Evolutionary conservation across 371 early-diverging fungal species (phyloP).

Genomic region (Circinella minor): DNA sequence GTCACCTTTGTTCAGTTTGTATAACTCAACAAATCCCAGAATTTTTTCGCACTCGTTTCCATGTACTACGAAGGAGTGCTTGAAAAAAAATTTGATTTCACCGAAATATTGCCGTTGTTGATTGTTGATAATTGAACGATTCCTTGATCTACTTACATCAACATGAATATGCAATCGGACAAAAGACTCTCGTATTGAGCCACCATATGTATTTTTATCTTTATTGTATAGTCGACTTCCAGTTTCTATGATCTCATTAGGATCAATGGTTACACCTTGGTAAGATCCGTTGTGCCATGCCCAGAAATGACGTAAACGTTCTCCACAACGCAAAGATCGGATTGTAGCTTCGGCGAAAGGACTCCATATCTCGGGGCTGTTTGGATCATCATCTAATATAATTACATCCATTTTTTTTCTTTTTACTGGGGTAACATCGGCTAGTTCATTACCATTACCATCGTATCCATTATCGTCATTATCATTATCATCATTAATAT

Average conservation of each 20-base stretch:
- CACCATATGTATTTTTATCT: background rate
- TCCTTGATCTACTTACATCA: background rate
- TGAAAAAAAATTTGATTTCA: slow-evolving; percentile 1
- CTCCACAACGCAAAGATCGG: background rate
- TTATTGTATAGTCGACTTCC: background rate
- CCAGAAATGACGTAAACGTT: background rate
- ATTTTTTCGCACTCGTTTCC: background rate
- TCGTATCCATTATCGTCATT: no score
- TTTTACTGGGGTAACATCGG: no score
- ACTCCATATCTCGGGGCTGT: background rate
- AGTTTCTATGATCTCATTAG: background rate
- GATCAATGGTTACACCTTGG: background rate
- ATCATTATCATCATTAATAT: no score
- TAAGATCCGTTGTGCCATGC: background rate
- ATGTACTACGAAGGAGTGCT: background rate
- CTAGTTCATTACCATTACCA: no score
- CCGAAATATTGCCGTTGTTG: background rate
- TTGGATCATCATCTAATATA: background rate
- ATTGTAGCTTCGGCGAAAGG: background rate
- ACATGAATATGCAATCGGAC: background rate
- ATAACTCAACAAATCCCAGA: background rate
- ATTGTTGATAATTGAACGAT: background rate
- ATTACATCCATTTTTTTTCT: no score
- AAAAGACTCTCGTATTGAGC: background rate
- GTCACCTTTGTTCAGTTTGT: background rate